These are phyloP conservation scores for Chrysoporthe puriensis DNA, from an alignment of 2,329 filamentous ascomycete species.

Conservation along the genomic window DNA sequence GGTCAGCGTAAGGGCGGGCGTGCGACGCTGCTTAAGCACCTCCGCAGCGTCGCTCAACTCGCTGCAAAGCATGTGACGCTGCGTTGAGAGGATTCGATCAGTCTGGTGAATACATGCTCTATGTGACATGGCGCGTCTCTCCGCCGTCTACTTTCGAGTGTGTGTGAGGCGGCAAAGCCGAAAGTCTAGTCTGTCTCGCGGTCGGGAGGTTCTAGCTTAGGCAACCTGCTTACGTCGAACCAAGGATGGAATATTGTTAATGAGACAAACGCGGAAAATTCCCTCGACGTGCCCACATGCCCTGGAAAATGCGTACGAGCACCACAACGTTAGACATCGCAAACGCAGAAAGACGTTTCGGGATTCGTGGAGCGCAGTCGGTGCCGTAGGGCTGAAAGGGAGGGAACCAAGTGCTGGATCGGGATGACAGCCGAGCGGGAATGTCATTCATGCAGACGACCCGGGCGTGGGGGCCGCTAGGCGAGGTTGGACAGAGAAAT, in stretches of 20 bases:
- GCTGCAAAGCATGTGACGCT: neutral
- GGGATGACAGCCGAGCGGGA: constrained; percentile 11
- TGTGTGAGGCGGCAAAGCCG: neutral
- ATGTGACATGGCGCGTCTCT: neutral
- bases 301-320: neutral
- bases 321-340: neutral
- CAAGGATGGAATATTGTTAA: neutral
- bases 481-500: constrained; percentile 14
- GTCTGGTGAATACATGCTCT: neutral
- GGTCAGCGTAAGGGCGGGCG: constrained; percentile 7
- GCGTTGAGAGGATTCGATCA: neutral
- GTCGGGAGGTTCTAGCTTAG: neutral
- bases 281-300: neutral
- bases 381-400: constrained; percentile 26
- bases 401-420: constrained; percentile 12
- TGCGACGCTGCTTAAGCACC: neutral
- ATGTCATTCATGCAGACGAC: constrained; percentile 15
- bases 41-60: neutral
- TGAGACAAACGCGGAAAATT: neutral
- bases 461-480: constrained; percentile 16
- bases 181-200: neutral
- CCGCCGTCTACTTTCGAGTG: neutral
- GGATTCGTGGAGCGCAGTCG: constrained; percentile 5
- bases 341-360: neutral
- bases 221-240: neutral